A percentile compares a stretch with the other conserved stretches of the same genome.
Conservation (phyloP, 805 yeast species). For the Candida jianshihensis region DNA sequence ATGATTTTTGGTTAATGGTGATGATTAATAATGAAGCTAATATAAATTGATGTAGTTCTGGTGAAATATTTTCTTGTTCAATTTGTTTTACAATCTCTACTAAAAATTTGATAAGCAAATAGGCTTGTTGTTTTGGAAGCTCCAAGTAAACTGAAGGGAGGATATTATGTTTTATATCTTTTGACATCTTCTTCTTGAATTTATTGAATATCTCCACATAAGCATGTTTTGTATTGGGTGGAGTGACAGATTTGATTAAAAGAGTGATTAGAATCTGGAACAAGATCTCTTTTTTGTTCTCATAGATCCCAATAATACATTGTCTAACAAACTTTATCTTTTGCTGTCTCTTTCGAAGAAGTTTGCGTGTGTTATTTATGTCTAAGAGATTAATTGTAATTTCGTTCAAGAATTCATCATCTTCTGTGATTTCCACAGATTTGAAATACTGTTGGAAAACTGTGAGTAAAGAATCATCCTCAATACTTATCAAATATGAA, state of each 20-base stretch:
- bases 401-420: neutral
- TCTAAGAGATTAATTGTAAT: no score
- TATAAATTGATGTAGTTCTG: neutral
- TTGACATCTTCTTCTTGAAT: neutral
- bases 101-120: neutral
- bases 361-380: no score
- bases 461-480: neutral
- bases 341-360: no score
- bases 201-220: neutral
- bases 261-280: neutral
- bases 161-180: neutral
- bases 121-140: neutral
- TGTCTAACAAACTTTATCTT: neutral
- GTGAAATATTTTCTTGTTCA: neutral
- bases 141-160: neutral
- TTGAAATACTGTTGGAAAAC: neutral
- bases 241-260: neutral
- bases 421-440: neutral
- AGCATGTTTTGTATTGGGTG: neutral
- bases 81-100: neutral
- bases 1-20: neutral
- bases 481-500: neutral
- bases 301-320: neutral
- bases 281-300: neutral
- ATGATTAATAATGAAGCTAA: conserved; percentile 1